Conservation (phyloP, 441 rosid species). For the Pelargonium myrrhifolium region DNA sequence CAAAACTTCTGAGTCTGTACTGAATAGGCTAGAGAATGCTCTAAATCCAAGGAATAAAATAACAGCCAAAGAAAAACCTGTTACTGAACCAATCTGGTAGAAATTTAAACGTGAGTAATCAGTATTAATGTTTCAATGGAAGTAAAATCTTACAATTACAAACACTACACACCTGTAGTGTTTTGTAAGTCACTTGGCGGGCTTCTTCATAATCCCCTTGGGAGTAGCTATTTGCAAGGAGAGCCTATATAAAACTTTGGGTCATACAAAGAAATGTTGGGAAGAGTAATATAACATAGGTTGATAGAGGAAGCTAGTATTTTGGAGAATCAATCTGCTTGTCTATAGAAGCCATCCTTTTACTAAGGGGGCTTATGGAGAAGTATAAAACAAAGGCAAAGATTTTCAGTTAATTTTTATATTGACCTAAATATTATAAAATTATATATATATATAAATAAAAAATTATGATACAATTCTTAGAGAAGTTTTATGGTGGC, state of each 20-base stretch:
- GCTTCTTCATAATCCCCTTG: constrained; percentile 67
- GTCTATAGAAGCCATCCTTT: too few species aligned
- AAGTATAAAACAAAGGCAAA: too few species aligned
- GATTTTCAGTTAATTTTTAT: too few species aligned
- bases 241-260: constrained; percentile 47
- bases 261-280: not conserved
- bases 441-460: too few species aligned
- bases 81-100: constrained; percentile 66
- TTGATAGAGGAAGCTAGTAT: not conserved
- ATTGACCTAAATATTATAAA: too few species aligned
- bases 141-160: constrained; percentile 10
- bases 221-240: constrained; percentile 65
- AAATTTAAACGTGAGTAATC: constrained; percentile 11
- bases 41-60: constrained; percentile 62
- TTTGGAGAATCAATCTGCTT: not conserved
- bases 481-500: too few species aligned
- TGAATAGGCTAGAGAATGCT: constrained; percentile 65
- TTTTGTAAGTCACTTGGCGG: constrained; percentile 52
- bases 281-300: not conserved
- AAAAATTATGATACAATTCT: too few species aligned
- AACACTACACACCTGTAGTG: constrained; percentile 46
- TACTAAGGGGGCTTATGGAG: too few species aligned
- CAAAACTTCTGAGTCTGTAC: constrained; percentile 70
- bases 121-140: not conserved
- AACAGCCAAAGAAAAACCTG: constrained; percentile 65